These are phyloP conservation scores for Chlamydomonas reinhardtii DNA, from an alignment of 163 green algal species.

Conservation along the genomic window DNA sequence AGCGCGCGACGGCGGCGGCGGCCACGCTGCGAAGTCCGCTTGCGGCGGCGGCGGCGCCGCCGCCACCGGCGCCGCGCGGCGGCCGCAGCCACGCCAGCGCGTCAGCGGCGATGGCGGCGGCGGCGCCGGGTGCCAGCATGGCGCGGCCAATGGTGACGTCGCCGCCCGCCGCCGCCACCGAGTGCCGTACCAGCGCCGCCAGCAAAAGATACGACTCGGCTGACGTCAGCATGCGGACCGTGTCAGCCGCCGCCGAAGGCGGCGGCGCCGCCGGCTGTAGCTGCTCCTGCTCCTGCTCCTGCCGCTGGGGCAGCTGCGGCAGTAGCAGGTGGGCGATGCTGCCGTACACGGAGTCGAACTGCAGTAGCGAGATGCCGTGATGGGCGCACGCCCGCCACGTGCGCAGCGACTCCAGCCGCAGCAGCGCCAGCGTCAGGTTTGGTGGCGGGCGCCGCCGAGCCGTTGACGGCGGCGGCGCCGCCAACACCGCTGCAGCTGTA, in stretches of 20 bases:
- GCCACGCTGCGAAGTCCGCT: background rate
- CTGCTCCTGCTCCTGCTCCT: background rate
- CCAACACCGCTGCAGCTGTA: too few relatives aligned
- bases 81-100: slow-evolving; percentile 35
- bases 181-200: slow-evolving; percentile 56
- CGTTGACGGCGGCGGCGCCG: background rate
- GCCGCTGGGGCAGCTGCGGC: background rate
- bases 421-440: slow-evolving; percentile 18
- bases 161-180: slow-evolving; percentile 39
- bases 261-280: background rate
- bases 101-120: slow-evolving; percentile 18
- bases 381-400: slow-evolving; percentile 47
- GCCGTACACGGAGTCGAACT: slow-evolving; percentile 61
- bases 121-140: slow-evolving; percentile 50
- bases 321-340: slow-evolving; percentile 50
- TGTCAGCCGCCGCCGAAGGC: too few relatives aligned
- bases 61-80: background rate
- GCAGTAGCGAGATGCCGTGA: slow-evolving; percentile 48
- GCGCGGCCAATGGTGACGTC: slow-evolving; percentile 44
- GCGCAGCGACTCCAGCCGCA: slow-evolving; percentile 49
- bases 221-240: slow-evolving; percentile 46
- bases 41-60: background rate
- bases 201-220: slow-evolving; percentile 53
- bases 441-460: background rate
- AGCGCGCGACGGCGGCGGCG: slow-evolving; percentile 9